These are phyloP conservation scores for Acacia concinna DNA, from an alignment of 331 rosid species.

Conservation along the genomic window DNA sequence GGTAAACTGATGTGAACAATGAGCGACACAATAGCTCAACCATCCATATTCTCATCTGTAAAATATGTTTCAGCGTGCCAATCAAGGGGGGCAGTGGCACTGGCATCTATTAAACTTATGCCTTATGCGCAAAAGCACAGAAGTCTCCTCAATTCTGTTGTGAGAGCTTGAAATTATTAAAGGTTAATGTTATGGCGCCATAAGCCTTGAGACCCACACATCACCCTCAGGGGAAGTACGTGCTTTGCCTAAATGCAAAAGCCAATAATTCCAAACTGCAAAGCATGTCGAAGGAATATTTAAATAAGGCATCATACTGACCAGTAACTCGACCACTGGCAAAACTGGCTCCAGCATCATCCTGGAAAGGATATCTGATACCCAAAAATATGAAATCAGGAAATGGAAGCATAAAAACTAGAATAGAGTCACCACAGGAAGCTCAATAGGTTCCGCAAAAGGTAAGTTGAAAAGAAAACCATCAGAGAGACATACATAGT, in stretches of 20 bases:
- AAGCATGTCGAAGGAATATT: conserved; percentile 20
- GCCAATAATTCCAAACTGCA: conserved; percentile 23
- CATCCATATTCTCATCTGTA: background rate
- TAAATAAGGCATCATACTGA: conserved; percentile 48
- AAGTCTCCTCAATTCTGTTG: conserved; percentile 1
- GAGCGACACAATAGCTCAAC: conserved; percentile 6
- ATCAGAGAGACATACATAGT: conserved; percentile 10
- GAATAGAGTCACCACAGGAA: conserved; percentile 37
- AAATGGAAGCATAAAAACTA: conserved; percentile 35
- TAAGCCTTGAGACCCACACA: conserved; percentile 13
- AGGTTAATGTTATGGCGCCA: background rate
- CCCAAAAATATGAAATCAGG: conserved; percentile 48
- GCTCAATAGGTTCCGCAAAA: conserved; percentile 25
- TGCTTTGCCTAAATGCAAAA: conserved; percentile 14
- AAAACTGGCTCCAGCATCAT: conserved; percentile 78
- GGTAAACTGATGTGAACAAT: conserved; percentile 9
- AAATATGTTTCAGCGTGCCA: conserved; percentile 22
- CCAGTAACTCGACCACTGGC: conserved; percentile 64
- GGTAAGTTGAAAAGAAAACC: conserved; percentile 36
- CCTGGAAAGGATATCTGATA: conserved; percentile 70
- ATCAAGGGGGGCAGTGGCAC: conserved; percentile 13
- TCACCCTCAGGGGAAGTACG: conserved; percentile 24
- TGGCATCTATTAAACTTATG: conserved; percentile 20
- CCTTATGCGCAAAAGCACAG: background rate
- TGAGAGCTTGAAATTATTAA: conserved; percentile 16